These are phyloP conservation scores for Pogostemon cablin DNA, from an alignment of 257 asterid genomes.

Conservation along the genomic window DNA sequence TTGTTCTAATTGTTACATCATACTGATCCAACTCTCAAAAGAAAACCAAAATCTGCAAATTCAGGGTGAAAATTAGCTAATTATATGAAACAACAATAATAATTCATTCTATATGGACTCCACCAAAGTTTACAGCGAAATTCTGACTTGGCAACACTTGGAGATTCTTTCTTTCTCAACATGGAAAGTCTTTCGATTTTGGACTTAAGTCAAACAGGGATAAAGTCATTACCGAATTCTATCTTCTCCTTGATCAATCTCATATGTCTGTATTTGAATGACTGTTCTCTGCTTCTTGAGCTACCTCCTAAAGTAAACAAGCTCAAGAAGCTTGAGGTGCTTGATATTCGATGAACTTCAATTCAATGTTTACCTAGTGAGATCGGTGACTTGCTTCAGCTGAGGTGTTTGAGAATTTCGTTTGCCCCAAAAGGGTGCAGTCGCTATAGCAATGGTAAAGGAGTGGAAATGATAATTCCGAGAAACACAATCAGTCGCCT, in stretches of 20 bases:
- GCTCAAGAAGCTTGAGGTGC: slow-evolving; percentile 25
- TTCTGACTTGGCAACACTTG: background rate
- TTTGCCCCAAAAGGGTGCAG: slow-evolving; percentile 10
- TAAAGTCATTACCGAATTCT: slow-evolving; percentile 15
- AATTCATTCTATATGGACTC: too few species aligned
- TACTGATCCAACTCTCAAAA: too few species aligned
- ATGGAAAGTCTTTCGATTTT: slow-evolving; percentile 28
- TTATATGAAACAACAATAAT: too few species aligned
- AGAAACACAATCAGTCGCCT: background rate
- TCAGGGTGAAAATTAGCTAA: too few species aligned
- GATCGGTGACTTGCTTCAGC: background rate
- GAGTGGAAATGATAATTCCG: slow-evolving; percentile 11
- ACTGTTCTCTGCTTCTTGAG: slow-evolving; percentile 12
- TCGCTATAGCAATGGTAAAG: background rate
- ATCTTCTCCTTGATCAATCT: slow-evolving; percentile 23
- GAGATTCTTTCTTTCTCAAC: slow-evolving; percentile 3
- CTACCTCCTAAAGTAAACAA: slow-evolving; percentile 3
- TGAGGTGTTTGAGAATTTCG: slow-evolving; percentile 33
- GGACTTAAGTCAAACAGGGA: slow-evolving; percentile 23
- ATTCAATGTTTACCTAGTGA: slow-evolving; percentile 11
- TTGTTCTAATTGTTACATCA: too few species aligned
- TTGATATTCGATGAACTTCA: slow-evolving; percentile 35
- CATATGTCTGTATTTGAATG: slow-evolving; percentile 21
- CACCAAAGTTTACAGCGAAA: too few species aligned
- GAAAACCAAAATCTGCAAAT: too few species aligned